phyloP scores from a whole-genome alignment of 441 rosid genomes.

The Pelargonium fulgidum region DNA sequence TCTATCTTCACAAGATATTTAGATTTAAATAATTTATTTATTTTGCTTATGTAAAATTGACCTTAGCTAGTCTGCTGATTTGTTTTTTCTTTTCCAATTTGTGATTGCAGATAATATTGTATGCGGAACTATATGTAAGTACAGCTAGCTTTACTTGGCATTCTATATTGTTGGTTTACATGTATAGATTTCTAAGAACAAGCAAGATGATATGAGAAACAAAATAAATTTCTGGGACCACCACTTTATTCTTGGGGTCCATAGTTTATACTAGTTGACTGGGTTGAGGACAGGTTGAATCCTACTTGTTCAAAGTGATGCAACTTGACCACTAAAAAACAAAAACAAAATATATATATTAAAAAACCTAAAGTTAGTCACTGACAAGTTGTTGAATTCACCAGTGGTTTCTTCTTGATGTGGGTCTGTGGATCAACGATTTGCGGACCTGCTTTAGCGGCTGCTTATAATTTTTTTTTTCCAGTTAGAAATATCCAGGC shows the following conservation, averaged over 20 bases:
- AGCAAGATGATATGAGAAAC: not conserved
- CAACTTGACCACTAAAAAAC: slow-evolving; percentile 5
- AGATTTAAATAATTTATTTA: not conserved
- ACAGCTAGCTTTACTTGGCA: not conserved
- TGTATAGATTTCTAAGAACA: not conserved
- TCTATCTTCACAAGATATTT: not conserved
- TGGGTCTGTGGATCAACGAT: not conserved
- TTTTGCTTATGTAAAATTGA: not conserved
- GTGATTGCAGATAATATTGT: slow-evolving; percentile 62
- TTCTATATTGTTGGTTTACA: not conserved
- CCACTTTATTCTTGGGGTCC: not conserved
- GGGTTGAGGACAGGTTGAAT: not conserved
- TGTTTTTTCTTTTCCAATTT: not conserved
- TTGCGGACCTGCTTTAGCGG: not conserved
- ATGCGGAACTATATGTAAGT: slow-evolving; percentile 70
- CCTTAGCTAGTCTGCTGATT: not conserved
- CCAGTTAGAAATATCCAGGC: not conserved
- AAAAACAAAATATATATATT: not conserved
- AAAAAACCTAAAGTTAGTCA: not conserved
- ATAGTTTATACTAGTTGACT: not conserved
- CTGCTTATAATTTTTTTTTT: not conserved
- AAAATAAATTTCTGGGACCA: not conserved
- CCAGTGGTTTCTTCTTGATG: not conserved
- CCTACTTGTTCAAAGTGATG: not conserved
- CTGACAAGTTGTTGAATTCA: not conserved